These are phyloP conservation scores for Corrigiola litoralis DNA, from an alignment of 179 eudicot species.

Conservation along the genomic window DNA sequence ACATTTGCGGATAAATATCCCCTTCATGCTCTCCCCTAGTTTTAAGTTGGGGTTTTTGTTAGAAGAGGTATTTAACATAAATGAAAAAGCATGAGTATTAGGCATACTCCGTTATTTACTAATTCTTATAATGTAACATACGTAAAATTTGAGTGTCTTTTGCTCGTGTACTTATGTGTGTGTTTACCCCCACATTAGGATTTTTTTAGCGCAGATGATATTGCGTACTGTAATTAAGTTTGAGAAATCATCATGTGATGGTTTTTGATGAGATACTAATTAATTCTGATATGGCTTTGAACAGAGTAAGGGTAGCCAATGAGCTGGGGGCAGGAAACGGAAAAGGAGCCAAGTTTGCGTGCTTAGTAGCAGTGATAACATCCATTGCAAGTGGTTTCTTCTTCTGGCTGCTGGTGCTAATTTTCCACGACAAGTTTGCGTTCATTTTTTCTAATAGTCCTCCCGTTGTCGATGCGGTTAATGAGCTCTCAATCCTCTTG, in stretches of 20 bases:
- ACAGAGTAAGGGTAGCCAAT: slow-evolving; percentile 42
- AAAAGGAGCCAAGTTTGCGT: slow-evolving; percentile 44
- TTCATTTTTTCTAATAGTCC: slow-evolving; percentile 33
- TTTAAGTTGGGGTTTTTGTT: too few species aligned
- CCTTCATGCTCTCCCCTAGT: too few species aligned
- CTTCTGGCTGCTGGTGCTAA: slow-evolving; percentile 29
- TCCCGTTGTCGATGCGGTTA: slow-evolving; percentile 34
- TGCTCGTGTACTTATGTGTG: too few species aligned
- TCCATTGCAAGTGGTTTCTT: slow-evolving; percentile 32
- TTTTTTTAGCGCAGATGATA: too few species aligned
- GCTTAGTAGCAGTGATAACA: slow-evolving; percentile 34
- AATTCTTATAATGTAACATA: too few species aligned
- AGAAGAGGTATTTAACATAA: too few species aligned
- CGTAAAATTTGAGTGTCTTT: too few species aligned
- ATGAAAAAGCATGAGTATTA: too few species aligned
- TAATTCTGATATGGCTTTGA: neutral
- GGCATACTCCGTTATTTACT: too few species aligned
- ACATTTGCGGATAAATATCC: too few species aligned
- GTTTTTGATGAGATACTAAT: neutral
- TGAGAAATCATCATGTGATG: neutral
- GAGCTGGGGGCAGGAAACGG: slow-evolving; percentile 48
- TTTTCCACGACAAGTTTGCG: slow-evolving; percentile 33
- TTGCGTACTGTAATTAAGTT: too few species aligned
- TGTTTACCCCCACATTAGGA: too few species aligned
- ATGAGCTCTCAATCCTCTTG: slow-evolving; percentile 30